Percentiles rank a stretch among this genome's conserved stretches.
phyloP scores from a whole-genome alignment of 2,329 filamentous ascomycete species.

The Simplicillium aogashimaense region DNA sequence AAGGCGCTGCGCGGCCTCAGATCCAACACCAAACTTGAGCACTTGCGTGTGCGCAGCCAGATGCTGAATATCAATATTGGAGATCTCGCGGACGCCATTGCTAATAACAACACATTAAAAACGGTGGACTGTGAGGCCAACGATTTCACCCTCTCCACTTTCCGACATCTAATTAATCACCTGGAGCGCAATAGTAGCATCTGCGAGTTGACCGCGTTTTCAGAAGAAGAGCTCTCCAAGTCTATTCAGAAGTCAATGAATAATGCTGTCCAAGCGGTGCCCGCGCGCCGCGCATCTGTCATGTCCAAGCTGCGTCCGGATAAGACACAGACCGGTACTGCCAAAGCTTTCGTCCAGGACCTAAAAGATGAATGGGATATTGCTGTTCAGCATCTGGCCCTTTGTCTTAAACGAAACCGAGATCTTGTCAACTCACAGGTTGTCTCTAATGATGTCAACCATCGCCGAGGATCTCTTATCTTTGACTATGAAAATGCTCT shows the following conservation, averaged over 20 bases:
- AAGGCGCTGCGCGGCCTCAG: conserved; percentile 36
- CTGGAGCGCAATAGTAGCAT: conserved; percentile 31
- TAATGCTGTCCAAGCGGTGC: conserved; percentile 12
- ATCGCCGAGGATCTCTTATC: conserved; percentile 4
- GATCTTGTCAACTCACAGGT: conserved; percentile 14
- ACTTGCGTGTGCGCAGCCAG: conserved; percentile 46
- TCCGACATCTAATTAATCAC: conserved; percentile 34
- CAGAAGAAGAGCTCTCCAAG: conserved; percentile 22
- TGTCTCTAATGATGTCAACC: conserved; percentile 8
- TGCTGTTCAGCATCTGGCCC: conserved; percentile 20
- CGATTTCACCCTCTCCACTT: conserved; percentile 41
- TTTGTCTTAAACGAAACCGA: conserved; percentile 25
- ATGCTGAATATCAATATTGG: conserved; percentile 44
- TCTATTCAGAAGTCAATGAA: conserved; percentile 23
- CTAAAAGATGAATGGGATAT: conserved; percentile 29
- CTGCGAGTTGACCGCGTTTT: conserved; percentile 32
- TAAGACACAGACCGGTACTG: conserved; percentile 15
- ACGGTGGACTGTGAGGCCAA: conserved; percentile 47
- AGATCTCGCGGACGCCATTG: conserved; percentile 38
- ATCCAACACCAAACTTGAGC: conserved; percentile 32
- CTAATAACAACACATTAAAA: conserved; percentile 35
- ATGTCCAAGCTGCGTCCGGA: conserved; percentile 23
- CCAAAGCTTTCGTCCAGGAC: conserved; percentile 23
- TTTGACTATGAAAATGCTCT: conserved; percentile 17
- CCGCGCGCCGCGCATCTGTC: conserved; percentile 21